Evolutionary conservation across 2,329 filamentous ascomycete species (phyloP).

Genomic region (Neofusicoccum ribis): DNA sequence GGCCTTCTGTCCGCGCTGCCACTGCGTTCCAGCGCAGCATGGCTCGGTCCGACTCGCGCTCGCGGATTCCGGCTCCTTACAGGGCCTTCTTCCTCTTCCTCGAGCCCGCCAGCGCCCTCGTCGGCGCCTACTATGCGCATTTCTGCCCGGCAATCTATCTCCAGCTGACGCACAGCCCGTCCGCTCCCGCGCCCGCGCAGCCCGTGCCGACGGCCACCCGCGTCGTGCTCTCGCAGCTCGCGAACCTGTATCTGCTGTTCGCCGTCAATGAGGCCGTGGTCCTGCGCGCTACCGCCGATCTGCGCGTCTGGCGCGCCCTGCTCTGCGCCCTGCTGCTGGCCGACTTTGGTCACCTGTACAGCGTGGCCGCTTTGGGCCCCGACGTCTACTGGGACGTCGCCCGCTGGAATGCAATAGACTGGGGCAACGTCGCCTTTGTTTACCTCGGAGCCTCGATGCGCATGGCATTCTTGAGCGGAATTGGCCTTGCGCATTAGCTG

Average conservation of each 20-base stretch:
- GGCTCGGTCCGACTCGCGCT: conserved; percentile 8
- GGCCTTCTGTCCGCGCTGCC: conserved; percentile 1
- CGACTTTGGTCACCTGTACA: conserved; percentile 75
- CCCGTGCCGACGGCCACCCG: conserved; percentile 60
- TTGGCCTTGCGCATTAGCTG: conserved; percentile 32
- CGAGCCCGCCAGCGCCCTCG: conserved; percentile 60
- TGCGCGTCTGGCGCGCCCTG: conserved; percentile 69
- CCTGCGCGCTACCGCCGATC: conserved; percentile 66
- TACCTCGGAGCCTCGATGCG: conserved; percentile 58
- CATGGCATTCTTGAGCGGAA: conserved; percentile 46
- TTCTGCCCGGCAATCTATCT: conserved; percentile 61
- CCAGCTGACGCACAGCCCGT: conserved; percentile 57
- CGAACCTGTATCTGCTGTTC: conserved; percentile 76
- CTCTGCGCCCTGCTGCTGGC: conserved; percentile 68
- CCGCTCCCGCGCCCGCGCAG: conserved; percentile 45
- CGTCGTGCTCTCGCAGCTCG: conserved; percentile 71
- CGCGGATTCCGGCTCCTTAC: conserved; percentile 58
- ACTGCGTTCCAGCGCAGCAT: neutral
- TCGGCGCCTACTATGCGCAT: conserved; percentile 56
- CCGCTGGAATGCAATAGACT: conserved; percentile 67
- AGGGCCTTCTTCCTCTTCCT: conserved; percentile 73
- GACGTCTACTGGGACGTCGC: conserved; percentile 64
- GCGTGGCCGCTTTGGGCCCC: conserved; percentile 59
- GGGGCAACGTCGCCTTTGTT: conserved; percentile 70
- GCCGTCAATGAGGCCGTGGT: conserved; percentile 76